phyloP scores from a whole-genome alignment of 768 basidiomycete species.

The Amanita phalloides region DNA sequence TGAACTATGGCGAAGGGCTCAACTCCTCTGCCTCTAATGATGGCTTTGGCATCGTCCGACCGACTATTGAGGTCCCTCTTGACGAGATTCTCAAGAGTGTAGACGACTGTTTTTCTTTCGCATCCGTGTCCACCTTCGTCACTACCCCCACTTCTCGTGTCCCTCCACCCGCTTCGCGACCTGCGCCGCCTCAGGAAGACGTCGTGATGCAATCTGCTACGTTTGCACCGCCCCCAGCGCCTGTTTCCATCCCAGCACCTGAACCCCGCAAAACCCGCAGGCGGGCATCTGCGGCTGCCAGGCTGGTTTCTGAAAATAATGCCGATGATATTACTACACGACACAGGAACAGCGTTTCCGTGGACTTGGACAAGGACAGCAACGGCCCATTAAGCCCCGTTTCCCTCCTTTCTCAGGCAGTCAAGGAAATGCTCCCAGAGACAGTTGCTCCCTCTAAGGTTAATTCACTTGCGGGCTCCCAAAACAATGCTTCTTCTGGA shows the following conservation, averaged over 20 bases:
- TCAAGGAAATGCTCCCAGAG: constrained; percentile 35
- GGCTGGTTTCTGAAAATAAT: constrained; percentile 21
- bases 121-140: constrained; percentile 9
- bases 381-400: constrained; percentile 8
- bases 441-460: constrained; percentile 52
- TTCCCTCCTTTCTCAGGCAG: constrained; percentile 27
- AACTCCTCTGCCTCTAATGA: constrained; percentile 34
- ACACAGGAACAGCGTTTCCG: background rate
- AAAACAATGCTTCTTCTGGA: constrained; percentile 28
- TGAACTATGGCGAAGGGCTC: constrained; percentile 75
- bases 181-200: constrained; percentile 7
- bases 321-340: constrained; percentile 17
- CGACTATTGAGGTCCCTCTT: constrained; percentile 80
- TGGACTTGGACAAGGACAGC: background rate
- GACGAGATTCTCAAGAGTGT: constrained; percentile 62
- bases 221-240: background rate
- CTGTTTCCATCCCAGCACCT: background rate
- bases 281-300: constrained; percentile 6
- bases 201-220: constrained; percentile 10
- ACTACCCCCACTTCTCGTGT: constrained; percentile 8
- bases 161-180: background rate
- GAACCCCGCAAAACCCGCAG: constrained; percentile 2
- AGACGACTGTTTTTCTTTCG: constrained; percentile 20
- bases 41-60: constrained; percentile 54
- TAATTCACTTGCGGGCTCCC: constrained; percentile 34